phyloP scores from a whole-genome alignment of 1,284 basidiomycete genomes.

The Apiotrichum porosum region DNA sequence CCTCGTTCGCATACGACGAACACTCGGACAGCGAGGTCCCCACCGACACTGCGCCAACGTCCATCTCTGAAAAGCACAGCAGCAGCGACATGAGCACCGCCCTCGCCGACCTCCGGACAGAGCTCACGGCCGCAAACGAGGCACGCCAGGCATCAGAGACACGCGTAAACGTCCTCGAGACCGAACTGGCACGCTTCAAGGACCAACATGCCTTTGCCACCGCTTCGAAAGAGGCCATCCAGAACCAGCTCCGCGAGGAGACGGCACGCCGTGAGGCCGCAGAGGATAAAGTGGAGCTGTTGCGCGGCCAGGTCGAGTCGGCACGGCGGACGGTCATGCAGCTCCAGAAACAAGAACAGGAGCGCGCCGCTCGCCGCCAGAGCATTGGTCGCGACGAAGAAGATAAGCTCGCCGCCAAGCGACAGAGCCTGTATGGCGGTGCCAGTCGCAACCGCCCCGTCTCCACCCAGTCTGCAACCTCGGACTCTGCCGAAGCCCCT shows the following conservation, averaged over 20 bases:
- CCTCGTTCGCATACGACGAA: neutral
- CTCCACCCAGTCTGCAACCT: neutral
- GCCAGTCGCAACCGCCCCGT: slow-evolving; percentile 5
- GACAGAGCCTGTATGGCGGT: slow-evolving; percentile 14
- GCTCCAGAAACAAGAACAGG: slow-evolving; percentile 63
- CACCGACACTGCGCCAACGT: too few species aligned
- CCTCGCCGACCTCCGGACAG: neutral
- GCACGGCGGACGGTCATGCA: slow-evolving; percentile 83
- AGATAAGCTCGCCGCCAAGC: slow-evolving; percentile 7
- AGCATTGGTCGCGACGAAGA: neutral
- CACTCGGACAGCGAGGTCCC: too few species aligned
- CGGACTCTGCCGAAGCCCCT: neutral
- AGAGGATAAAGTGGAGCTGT: slow-evolving; percentile 64
- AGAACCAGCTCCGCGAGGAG: slow-evolving; percentile 60
- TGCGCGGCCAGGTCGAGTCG: slow-evolving; percentile 84
- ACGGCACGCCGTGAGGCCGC: slow-evolving; percentile 64
- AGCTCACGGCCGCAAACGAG: slow-evolving; percentile 2
- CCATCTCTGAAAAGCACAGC: too few species aligned
- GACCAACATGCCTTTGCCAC: slow-evolving; percentile 38
- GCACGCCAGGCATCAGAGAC: slow-evolving; percentile 2
- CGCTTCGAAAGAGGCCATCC: slow-evolving; percentile 50
- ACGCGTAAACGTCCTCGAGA: slow-evolving; percentile 24
- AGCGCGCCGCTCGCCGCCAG: slow-evolving; percentile 50
- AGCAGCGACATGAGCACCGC: neutral
- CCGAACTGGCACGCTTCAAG: slow-evolving; percentile 37